phyloP scores from a whole-genome alignment of 768 basidiomycete species.

The Lactifluus pinguis region DNA sequence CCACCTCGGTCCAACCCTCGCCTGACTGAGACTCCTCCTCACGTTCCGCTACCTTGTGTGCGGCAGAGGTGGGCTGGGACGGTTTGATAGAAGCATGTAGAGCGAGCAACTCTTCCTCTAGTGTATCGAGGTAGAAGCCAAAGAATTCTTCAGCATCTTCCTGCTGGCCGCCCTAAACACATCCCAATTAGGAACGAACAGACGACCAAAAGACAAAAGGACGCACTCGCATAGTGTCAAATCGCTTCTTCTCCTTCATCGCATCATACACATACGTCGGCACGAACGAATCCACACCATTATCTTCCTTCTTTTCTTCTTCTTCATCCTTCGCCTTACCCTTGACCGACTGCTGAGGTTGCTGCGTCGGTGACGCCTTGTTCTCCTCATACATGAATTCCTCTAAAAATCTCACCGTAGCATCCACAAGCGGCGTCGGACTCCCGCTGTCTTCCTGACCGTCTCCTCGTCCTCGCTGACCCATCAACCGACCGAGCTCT shows the following conservation, averaged over 20 bases:
- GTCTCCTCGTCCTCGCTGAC: slow-evolving; percentile 24
- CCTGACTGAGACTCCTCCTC: slow-evolving; percentile 37
- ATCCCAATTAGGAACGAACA: not conserved
- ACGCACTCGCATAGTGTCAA: slow-evolving; percentile 85
- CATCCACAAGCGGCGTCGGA: slow-evolving; percentile 52
- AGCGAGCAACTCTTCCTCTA: slow-evolving; percentile 83
- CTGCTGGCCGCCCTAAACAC: slow-evolving; percentile 72
- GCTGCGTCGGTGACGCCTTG: slow-evolving; percentile 20
- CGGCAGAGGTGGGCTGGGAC: slow-evolving; percentile 26
- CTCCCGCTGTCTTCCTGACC: slow-evolving; percentile 20
- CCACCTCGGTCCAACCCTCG: slow-evolving; percentile 90
- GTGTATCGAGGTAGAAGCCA: slow-evolving; percentile 91
- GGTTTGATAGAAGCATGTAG: slow-evolving; percentile 48
- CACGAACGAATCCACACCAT: slow-evolving; percentile 61
- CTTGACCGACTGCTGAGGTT: slow-evolving; percentile 14
- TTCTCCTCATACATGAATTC: slow-evolving; percentile 49
- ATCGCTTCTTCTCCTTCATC: slow-evolving; percentile 87
- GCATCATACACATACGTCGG: slow-evolving; percentile 86
- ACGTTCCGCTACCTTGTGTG: slow-evolving; percentile 35
- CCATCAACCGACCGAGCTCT: slow-evolving; percentile 51
- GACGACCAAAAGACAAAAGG: too few species aligned
- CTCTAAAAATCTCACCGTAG: slow-evolving; percentile 63
- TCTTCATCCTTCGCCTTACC: slow-evolving; percentile 35
- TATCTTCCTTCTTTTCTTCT: slow-evolving; percentile 37
- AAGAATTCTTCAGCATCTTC: slow-evolving; percentile 98